These are phyloP conservation scores for Perilla frutescens DNA, from an alignment of 257 asterid species.

Conservation along the genomic window DNA sequence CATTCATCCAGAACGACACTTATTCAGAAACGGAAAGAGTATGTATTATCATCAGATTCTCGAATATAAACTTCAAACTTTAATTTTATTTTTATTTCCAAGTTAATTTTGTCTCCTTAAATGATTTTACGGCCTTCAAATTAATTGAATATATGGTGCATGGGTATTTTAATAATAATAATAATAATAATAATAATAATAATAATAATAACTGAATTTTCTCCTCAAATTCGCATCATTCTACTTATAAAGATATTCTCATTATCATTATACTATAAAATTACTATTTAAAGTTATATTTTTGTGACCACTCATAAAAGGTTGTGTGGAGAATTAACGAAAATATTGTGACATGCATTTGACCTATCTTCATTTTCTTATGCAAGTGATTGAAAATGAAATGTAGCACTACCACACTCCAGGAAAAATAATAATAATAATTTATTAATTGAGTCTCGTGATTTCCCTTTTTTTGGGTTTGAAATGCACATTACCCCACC, in stretches of 20 bases:
- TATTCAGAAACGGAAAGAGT: too few species aligned
- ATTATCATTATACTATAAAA: not conserved
- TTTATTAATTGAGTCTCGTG: not conserved
- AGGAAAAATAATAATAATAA: not conserved
- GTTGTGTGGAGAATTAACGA: not conserved
- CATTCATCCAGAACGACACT: too few species aligned
- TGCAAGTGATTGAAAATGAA: slow-evolving; percentile 21
- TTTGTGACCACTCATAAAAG: not conserved
- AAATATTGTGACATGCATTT: not conserved
- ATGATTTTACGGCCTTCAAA: not conserved
- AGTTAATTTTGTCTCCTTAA: not conserved
- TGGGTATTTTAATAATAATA: too few species aligned
- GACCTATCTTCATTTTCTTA: not conserved
- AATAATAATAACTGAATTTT: too few species aligned
- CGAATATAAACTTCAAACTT: too few species aligned
- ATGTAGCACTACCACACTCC: not conserved
- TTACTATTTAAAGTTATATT: not conserved
- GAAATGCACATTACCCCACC: not conserved
- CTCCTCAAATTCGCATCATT: not conserved
- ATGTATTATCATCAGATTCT: too few species aligned
- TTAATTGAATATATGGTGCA: not conserved
- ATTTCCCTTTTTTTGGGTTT: not conserved
- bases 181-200: too few species aligned
- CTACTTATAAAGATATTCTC: not conserved
- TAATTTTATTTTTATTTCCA: too few species aligned